Conservation (phyloP, 176 grass and related monocot genomes). For the Lolium multiflorum region DNA sequence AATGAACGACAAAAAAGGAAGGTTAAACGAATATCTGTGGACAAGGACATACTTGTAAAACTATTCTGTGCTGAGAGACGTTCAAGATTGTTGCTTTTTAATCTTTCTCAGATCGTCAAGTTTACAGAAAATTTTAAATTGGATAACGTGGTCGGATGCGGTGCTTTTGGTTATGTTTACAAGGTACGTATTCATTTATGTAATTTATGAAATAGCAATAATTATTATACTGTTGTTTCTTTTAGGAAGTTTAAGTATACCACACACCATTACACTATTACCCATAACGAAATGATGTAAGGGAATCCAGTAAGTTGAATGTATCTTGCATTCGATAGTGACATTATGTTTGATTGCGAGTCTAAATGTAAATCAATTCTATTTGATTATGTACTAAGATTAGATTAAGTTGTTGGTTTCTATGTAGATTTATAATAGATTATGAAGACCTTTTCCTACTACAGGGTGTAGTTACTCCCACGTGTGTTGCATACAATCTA, state of each 20-base stretch:
- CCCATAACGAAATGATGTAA: background rate
- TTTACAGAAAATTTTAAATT: constrained; percentile 26
- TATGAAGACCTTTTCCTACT: background rate
- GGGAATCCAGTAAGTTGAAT: background rate
- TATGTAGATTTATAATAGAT: background rate
- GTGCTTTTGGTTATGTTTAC: constrained; percentile 37
- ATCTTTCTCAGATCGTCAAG: background rate
- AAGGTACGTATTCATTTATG: no score
- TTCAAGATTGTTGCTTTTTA: constrained; percentile 14
- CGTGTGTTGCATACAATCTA: background rate
- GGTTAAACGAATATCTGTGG: background rate
- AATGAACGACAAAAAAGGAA: background rate
- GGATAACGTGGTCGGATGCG: background rate
- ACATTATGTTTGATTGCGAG: background rate
- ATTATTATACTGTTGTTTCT: background rate
- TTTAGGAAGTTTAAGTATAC: background rate
- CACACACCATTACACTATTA: background rate
- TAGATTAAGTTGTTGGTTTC: background rate
- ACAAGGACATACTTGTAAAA: constrained; percentile 24
- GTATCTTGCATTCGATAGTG: background rate
- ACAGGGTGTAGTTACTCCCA: background rate
- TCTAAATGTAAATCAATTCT: background rate
- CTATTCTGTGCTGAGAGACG: background rate
- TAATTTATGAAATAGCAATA: background rate
- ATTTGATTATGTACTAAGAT: background rate